Evolutionary conservation across 2,329 filamentous ascomycete genomes (phyloP).

Genomic region (Aaosphaeria pasadenensis): DNA sequence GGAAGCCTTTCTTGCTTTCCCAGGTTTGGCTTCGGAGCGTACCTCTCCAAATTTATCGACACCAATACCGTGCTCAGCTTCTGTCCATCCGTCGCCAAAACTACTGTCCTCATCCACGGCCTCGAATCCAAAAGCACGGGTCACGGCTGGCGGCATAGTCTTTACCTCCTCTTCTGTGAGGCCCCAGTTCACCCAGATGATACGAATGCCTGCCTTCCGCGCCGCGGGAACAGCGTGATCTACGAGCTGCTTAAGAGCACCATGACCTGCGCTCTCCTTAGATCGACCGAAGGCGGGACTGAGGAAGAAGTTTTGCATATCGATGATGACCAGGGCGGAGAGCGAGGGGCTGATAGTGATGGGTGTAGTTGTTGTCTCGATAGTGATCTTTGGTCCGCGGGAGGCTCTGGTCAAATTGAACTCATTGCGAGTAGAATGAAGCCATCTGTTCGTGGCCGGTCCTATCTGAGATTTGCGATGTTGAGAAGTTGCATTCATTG

Average conservation of each 20-base stretch:
- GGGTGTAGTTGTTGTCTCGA: constrained; percentile 23
- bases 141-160: constrained; percentile 38
- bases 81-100: constrained; percentile 4
- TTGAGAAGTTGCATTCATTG: too few relatives aligned
- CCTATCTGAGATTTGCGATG: constrained; percentile 41
- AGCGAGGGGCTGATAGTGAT: constrained; percentile 34
- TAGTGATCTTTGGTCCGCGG: constrained; percentile 11
- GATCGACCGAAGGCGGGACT: constrained; percentile 19
- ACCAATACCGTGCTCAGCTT: constrained; percentile 13
- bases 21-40: constrained; percentile 1
- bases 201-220: constrained; percentile 34
- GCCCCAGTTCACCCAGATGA: constrained; percentile 45
- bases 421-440: constrained; percentile 40
- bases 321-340: constrained; percentile 40
- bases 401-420: constrained; percentile 48
- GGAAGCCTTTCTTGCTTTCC: constrained; percentile 13
- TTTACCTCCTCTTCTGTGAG: constrained; percentile 34
- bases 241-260: constrained; percentile 28
- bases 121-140: constrained; percentile 36
- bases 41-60: constrained; percentile 31
- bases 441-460: constrained; percentile 43
- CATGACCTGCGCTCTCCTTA: constrained; percentile 14
- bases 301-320: constrained; percentile 47
- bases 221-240: constrained; percentile 38
- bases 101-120: constrained; percentile 13